These are phyloP conservation scores for Musa acuminata DNA, from an alignment of 176 grass and related monocot genomes.

Conservation along the genomic window DNA sequence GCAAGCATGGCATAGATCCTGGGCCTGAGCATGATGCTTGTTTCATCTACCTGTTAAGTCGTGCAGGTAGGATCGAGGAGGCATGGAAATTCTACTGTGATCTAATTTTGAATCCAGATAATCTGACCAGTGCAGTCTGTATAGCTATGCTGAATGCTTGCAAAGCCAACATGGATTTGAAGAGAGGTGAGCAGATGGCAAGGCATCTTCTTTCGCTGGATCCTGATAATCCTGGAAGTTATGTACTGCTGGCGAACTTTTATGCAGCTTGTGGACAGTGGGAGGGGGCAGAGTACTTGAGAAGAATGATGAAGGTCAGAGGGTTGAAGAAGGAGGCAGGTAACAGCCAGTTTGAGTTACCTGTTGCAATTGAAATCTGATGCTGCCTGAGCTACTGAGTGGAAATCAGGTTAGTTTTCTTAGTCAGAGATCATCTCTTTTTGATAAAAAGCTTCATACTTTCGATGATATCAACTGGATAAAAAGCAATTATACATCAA, in stretches of 20 bases:
- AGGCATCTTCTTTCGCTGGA: constrained; percentile 31
- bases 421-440: neutral
- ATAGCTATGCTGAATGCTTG: constrained; percentile 50
- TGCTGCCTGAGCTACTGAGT: neutral
- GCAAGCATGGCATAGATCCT: constrained; percentile 37
- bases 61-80: constrained; percentile 39
- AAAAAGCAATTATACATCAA: too few relatives aligned
- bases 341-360: constrained; percentile 25
- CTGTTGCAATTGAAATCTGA: neutral
- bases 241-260: constrained; percentile 49
- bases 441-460: neutral
- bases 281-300: constrained; percentile 29
- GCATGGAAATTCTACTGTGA: constrained; percentile 53
- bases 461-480: too few relatives aligned
- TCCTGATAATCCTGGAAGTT: constrained; percentile 34
- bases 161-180: constrained; percentile 35
- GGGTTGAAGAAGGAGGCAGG: constrained; percentile 48
- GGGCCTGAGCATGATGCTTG: constrained; percentile 40
- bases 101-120: constrained; percentile 11
- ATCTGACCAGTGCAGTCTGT: constrained; percentile 28
- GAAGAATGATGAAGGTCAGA: constrained; percentile 32
- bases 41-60: constrained; percentile 49
- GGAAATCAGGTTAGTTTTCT: neutral
- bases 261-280: constrained; percentile 31
- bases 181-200: constrained; percentile 39